Base-by-base conservation (phyloP, 768 basidiomycete genomes). In the Tricholoma sp. region DNA sequence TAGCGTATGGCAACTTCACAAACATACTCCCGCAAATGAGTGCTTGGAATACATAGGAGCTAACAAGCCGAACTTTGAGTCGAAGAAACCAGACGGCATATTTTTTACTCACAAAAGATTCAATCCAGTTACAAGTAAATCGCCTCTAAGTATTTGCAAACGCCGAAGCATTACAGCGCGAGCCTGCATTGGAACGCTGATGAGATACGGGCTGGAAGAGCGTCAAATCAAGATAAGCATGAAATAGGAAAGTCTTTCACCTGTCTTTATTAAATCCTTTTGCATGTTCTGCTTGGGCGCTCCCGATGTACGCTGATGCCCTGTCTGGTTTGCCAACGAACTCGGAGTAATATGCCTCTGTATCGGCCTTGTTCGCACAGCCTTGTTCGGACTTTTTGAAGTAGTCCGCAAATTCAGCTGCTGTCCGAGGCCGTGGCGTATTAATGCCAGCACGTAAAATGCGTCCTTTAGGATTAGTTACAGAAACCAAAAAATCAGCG, bases 401-500 rank as follows among this genome's bases (percentile, higher is more conserved):
- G 54, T 74, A 59, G 1, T 64, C 58, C 1, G 68, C 78, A 60
- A 83, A 80, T 60, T 83, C 80, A 4, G 63, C 68, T 6, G 82
- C 74, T 0, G 76, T 78, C 47, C 70, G 71, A 3, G 82, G 82
- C 15, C 62, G 63, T 13, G 58, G 61, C 15, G 58, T n/a, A n/a
- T n/a, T 48, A 49, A 72, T 67, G 39, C 69, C 74, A 6, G 66
- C 24, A 12, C 77, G 76, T 10, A 70, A 68, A 9, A 68, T 78
- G 52, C 86, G 81, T 0, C 77, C 80, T 15, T 74, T 72, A 0
- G 84, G 80, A 59, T 87, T 80, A 2, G 85, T 81, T 20, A 74
- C 77, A 65, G 73, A 59, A 13, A 85, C 84, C 28, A 87, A 71
- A 66, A 84, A 87, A 61, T 86, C 85, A 10, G 84, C 79, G 0